Base-by-base conservation (phyloP, 306 rosid genomes). In the Luffa aegyptiaca region DNA sequence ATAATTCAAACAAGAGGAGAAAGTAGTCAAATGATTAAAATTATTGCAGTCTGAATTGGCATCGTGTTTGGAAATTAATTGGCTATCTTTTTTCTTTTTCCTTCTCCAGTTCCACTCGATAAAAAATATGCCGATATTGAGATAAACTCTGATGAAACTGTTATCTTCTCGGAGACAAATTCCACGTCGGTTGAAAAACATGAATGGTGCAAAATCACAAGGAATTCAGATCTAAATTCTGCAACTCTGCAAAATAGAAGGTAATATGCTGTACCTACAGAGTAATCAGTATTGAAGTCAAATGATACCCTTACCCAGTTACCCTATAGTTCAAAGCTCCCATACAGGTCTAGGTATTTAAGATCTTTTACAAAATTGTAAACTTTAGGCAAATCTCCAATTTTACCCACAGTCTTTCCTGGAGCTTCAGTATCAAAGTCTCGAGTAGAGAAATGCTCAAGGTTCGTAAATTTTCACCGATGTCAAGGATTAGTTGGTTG, bases 161-260 rank as follows among this genome's bases (percentile, higher is more conserved):
- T 84, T 61, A 82, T 92, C 66, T 79, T 84, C 85, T 92, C 96
- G 0, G 91, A 84, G 87, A 87, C 88, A 76, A 80, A 75, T 39
- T 51, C 82, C 49, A 75, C 91, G 73, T 86, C 88, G 17, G 26
- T 51, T 83, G 93, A 86, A 76, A 83, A 87, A 51, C 88, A 52
- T 61, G 83, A 82, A 80, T 93, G 98, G 97, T 93, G 97, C 90
- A 90, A 88, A 83, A 86, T 93, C 79, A 79, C 76, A 6, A 86
- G 93, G 83, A 92, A 86, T 84, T 84, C 93, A 14, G 93, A 93
- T 80, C 79, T 81, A 36, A 87, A 84, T 79, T 89, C 94, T 80
- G 93, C 94, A 80, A 90, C 94, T 20, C 41, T 93, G 20, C 83
- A 83, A 73, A 92, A 92, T 78, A 79, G 79, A 83, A 90, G 97